These are phyloP conservation scores for Pyrenophora tritici-repentis DNA, from an alignment of 2,329 filamentous ascomycete species.

Conservation along the genomic window DNA sequence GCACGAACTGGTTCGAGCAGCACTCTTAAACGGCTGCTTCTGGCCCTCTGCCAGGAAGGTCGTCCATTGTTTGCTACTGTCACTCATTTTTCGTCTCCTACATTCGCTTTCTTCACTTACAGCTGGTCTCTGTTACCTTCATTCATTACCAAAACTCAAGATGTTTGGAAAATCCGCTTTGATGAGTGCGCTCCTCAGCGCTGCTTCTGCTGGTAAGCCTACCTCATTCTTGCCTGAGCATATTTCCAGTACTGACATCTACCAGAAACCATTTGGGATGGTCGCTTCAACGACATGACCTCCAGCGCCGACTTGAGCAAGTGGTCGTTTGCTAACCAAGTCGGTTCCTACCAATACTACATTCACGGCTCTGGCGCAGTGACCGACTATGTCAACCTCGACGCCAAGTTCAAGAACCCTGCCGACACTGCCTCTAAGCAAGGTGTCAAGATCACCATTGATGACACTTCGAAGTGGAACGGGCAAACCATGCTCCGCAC, in stretches of 20 bases:
- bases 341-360: conserved; percentile 76
- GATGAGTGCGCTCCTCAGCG: conserved; percentile 39
- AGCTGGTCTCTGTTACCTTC: conserved; percentile 32
- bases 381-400: conserved; percentile 66
- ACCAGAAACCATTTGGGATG: conserved; percentile 64
- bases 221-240: accelerated
- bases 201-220: conserved; percentile 38
- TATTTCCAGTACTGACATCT: conserved; percentile 26
- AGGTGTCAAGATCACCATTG: conserved; percentile 72
- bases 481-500: conserved; percentile 72
- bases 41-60: conserved; percentile 3
- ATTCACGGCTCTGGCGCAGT: conserved; percentile 68
- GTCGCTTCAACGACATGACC: conserved; percentile 66
- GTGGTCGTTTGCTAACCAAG: conserved; percentile 70
- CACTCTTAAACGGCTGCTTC: conserved; percentile 4
- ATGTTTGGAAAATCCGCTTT: conserved; percentile 43
- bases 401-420: conserved; percentile 66
- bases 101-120: conserved; percentile 17
- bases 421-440: conserved; percentile 64
- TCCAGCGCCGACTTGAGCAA: conserved; percentile 61
- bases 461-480: conserved; percentile 69
- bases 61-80: conserved; percentile 20
- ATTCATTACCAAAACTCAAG: conserved; percentile 19
- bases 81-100: conserved; percentile 26
- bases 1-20: conserved; percentile 14